A percentile compares a stretch with the other conserved stretches of the same genome.
Evolutionary conservation across 2,329 filamentous ascomycete genomes (phyloP).

Genomic region (Aspergillus tubingensis): DNA sequence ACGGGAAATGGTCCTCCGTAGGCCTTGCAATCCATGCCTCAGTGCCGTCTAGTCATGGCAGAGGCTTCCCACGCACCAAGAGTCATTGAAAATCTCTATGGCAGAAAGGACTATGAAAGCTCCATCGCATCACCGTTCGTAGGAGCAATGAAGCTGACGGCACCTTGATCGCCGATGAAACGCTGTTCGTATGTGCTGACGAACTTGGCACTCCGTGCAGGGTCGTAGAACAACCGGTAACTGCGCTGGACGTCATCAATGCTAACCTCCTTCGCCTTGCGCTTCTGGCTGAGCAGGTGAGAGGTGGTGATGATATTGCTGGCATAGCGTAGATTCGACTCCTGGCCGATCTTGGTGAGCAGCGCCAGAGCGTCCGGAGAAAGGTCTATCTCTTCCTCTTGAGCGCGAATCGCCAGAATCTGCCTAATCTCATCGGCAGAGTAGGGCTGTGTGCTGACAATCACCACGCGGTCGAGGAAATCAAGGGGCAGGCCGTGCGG

Average conservation of each 20-base stretch:
- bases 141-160: slow-evolving; percentile 67
- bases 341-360: slow-evolving; percentile 91
- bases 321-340: slow-evolving; percentile 91
- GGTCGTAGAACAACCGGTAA: slow-evolving; percentile 93
- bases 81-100: slow-evolving; percentile 16
- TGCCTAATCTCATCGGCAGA: slow-evolving; percentile 81
- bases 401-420: slow-evolving; percentile 87
- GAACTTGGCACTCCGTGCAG: slow-evolving; percentile 83
- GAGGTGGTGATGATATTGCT: slow-evolving; percentile 97
- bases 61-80: neutral
- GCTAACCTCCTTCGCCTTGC: slow-evolving; percentile 78
- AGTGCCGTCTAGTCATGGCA: neutral
- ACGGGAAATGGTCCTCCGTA: slow-evolving; percentile 15
- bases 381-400: slow-evolving; percentile 94
- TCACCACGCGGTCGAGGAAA: slow-evolving; percentile 93
- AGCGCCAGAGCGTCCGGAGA: slow-evolving; percentile 87
- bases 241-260: slow-evolving; percentile 90
- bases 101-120: slow-evolving; percentile 51
- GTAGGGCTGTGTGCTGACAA: slow-evolving; percentile 91
- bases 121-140: slow-evolving; percentile 68
- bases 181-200: slow-evolving; percentile 88
- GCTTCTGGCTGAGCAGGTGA: slow-evolving; percentile 82
- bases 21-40: neutral
- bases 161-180: slow-evolving; percentile 84
- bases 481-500: slow-evolving; percentile 94